Base-by-base conservation (phyloP, 495 filamentous ascomycete species). In the Annulohypoxylon moriforme region DNA sequence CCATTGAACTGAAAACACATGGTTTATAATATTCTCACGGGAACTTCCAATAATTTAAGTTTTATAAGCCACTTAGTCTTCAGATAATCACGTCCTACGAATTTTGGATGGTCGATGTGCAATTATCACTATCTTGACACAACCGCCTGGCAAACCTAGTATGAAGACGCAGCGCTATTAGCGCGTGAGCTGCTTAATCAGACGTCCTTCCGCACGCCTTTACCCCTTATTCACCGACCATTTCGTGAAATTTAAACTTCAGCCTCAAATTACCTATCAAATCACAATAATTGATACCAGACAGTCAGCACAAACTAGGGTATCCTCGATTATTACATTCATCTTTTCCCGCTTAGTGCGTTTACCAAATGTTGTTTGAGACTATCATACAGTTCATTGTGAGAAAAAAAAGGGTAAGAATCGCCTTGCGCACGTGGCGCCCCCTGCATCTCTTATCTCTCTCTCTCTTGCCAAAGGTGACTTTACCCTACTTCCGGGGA, bases 401-500 rank as follows among this genome's bases (percentile, higher is more conserved):
- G 4, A 10, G 9, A 40, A 40, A 46, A 38, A 50, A 36, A 27
- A 14, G 40, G 24, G 57, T 20, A 65, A 33, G 47, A 33, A 56
- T 60, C 67, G 58, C 55, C n/a, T 52, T 56, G 58, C 56, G 47
- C 62, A 59, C 70, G 55, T 71, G 42, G 64, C 66, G 29, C 53
- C 61, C 62, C 67, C 60, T 38, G 59, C 44, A 59, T 71, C 42
- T 42, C 53, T 11, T 9, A 59, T 44, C 62, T 44, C 65, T 71
- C 55, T n/a, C n/a, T n/a, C 58, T 55, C 8, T 22, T 60, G 62
- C 75, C 75, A 73, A 76, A 74, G 60, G 56, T 69, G 60, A 68
- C 59, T 56, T 77, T 77, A 75, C 70, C 75, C 75, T 75, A 67
- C 73, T 65, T 69, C 64, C 64, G 61, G 58, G 63, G 66, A 58